Conservation (phyloP, 306 rosid genomes). For the Medicago truncatula region MtrunA17r5.0-ANR NC_053049.1:35511501-35512000, state of each 20-base stretch:
- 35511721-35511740: constrained; percentile 13
- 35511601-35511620: constrained; percentile 54
- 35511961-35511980: background rate
- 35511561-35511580: constrained; percentile 41
- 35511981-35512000: background rate
- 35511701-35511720: constrained; percentile 41
- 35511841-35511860: background rate
- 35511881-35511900: constrained; percentile 18
- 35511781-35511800: background rate
- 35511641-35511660: constrained; percentile 60
- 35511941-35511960: too few species aligned
- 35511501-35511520: constrained; percentile 68
- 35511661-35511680: constrained; percentile 63
- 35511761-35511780: constrained; percentile 20
- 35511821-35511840: constrained; percentile 9
- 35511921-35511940: too few species aligned
- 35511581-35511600: constrained; percentile 70
- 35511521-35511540: constrained; percentile 75
- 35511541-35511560: constrained; percentile 71
- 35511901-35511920: background rate
- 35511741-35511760: constrained; percentile 17
- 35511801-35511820: background rate
- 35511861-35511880: constrained; percentile 16
- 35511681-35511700: constrained; percentile 55
- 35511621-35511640: constrained; percentile 58